A percentile compares a stretch with the other conserved stretches of the same genome.
Evolutionary conservation across 2,329 filamentous ascomycete genomes (phyloP).

Genomic region (Ceratocystis eucalypticola): DNA sequence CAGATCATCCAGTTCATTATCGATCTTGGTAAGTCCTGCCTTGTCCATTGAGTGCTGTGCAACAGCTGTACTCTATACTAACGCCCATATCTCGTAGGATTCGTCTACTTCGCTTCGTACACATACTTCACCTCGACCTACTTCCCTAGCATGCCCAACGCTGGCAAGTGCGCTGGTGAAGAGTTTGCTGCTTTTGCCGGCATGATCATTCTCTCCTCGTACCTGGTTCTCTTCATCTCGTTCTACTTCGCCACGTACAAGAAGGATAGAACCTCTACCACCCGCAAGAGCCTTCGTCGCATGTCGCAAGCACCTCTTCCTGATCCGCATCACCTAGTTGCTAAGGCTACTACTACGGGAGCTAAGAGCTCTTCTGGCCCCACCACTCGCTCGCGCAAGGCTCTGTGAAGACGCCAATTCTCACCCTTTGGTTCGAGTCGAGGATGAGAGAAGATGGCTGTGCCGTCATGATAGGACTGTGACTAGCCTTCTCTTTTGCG

Average conservation of each 20-base stretch:
- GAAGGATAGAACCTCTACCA: constrained; percentile 67
- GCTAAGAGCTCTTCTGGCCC: constrained; percentile 40
- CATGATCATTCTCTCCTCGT: constrained; percentile 83
- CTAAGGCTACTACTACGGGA: constrained; percentile 32
- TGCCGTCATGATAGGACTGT: not conserved
- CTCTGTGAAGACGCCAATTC: constrained; percentile 24
- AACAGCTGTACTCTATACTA: not conserved
- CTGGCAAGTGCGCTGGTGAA: constrained; percentile 80
- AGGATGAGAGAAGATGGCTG: not conserved
- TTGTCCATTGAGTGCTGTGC: constrained; percentile 10
- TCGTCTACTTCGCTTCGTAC: constrained; percentile 98
- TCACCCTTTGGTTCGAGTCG: not conserved
- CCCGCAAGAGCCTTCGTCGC: constrained; percentile 60
- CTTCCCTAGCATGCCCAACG: constrained; percentile 71
- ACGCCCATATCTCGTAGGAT: constrained; percentile 41
- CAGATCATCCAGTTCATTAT: constrained; percentile 97
- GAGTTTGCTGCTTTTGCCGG: constrained; percentile 91
- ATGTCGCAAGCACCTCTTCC: constrained; percentile 58
- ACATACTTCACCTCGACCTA: constrained; percentile 93
- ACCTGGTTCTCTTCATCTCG: constrained; percentile 94
- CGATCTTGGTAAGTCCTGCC: constrained; percentile 60
- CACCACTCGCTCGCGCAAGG: constrained; percentile 57
- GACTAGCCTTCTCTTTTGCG: not conserved
- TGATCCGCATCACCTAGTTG: constrained; percentile 54
- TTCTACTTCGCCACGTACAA: constrained; percentile 98